These are phyloP conservation scores for Cinnamomum chago DNA, from an alignment of 164 flowering plant species.

Conservation along the genomic window DNA sequence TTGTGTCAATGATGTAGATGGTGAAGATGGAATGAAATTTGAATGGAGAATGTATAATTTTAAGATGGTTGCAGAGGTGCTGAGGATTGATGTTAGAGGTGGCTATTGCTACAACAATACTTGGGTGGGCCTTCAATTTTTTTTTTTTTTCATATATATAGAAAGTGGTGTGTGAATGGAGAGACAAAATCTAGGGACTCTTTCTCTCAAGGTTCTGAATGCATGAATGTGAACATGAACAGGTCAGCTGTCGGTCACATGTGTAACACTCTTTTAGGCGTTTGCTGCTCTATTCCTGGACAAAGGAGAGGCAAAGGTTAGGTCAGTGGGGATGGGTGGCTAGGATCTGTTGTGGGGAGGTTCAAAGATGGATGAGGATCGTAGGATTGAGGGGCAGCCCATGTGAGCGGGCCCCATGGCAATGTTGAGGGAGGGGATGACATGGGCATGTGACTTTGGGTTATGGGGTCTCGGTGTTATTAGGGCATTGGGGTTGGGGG, in stretches of 20 bases:
- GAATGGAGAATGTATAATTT: background rate
- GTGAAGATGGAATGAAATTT: background rate
- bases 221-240: conserved; percentile 29
- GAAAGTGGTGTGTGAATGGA: conserved; percentile 3
- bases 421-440: conserved; percentile 4
- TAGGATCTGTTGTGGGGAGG: conserved; percentile 26
- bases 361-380: conserved; percentile 24
- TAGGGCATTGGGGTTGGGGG: background rate
- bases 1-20: background rate
- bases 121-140: background rate
- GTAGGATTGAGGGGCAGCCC: conserved; percentile 20
- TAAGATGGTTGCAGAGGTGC: background rate
- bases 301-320: conserved; percentile 33
- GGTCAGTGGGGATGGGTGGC: conserved; percentile 26
- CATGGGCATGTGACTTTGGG: conserved; percentile 13
- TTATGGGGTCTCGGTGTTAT: background rate
- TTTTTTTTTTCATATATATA: conserved; percentile 6
- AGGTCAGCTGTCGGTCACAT: conserved; percentile 31
- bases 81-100: background rate
- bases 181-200: conserved; percentile 22
- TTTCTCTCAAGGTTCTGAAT: conserved; percentile 27
- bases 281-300: conserved; percentile 22
- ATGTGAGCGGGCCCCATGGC: conserved; percentile 22
- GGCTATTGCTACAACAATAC: no score
- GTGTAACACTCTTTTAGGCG: conserved; percentile 27